phyloP scores from a whole-genome alignment of 2,329 filamentous ascomycete species.

The Pestalotiopsis sp. region DNA sequence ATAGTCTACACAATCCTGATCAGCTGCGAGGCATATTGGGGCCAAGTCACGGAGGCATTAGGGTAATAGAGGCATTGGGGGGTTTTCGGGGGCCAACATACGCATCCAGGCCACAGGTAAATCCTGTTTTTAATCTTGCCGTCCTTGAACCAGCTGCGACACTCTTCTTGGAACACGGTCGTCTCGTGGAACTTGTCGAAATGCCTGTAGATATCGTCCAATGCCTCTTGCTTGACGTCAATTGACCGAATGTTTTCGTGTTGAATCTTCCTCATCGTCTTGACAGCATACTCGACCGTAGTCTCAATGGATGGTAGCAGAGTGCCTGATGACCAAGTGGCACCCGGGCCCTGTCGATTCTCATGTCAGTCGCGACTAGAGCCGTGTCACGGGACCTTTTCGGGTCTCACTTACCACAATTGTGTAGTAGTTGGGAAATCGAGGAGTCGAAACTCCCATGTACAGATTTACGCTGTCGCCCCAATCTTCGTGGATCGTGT shows the following conservation, averaged over 20 bases:
- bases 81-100: neutral
- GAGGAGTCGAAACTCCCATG: conserved; percentile 52
- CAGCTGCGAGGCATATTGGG: conserved; percentile 13
- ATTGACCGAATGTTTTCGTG: conserved; percentile 18
- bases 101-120: conserved; percentile 7
- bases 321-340: conserved; percentile 9
- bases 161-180: conserved; percentile 25
- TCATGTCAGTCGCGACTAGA: neutral
- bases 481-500: conserved; percentile 52
- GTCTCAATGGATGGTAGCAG: conserved; percentile 5
- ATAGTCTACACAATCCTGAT: conserved; percentile 6
- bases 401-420: neutral
- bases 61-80: conserved; percentile 13
- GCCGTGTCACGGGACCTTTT: neutral
- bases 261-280: conserved; percentile 19
- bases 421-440: conserved; percentile 11
- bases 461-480: conserved; percentile 54
- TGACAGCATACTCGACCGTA: conserved; percentile 17
- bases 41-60: conserved; percentile 17
- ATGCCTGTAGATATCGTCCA: conserved; percentile 30
- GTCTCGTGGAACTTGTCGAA: conserved; percentile 26
- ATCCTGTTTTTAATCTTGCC: conserved; percentile 6
- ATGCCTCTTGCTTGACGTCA: conserved; percentile 19
- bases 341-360: conserved; percentile 2
- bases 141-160: conserved; percentile 20